A percentile compares a stretch with the other conserved stretches of the same genome.
These are phyloP conservation scores for Conoideocrella luteorostrata DNA, from an alignment of 2,329 filamentous ascomycete genomes.

Conservation along the genomic window DNA sequence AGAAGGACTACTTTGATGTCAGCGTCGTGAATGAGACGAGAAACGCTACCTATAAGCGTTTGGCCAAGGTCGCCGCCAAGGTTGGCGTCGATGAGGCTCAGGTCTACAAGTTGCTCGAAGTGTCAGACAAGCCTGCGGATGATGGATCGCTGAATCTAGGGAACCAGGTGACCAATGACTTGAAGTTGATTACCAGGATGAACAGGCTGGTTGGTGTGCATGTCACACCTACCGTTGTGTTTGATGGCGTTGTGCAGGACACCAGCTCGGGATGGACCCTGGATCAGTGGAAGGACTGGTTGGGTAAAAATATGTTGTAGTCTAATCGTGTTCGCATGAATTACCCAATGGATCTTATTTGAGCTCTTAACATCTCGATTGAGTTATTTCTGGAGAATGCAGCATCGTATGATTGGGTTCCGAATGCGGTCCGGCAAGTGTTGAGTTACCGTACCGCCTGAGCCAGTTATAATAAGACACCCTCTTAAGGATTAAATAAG, in stretches of 20 bases:
- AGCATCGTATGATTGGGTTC: too few species aligned
- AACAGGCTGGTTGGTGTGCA: constrained; percentile 75
- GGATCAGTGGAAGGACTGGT: constrained; percentile 81
- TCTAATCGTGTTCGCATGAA: too few species aligned
- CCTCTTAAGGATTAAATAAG: too few species aligned
- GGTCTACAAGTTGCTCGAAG: constrained; percentile 61
- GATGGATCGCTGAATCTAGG: constrained; percentile 70
- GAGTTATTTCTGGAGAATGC: too few species aligned
- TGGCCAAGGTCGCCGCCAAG: constrained; percentile 65
- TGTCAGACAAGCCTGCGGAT: constrained; percentile 58
- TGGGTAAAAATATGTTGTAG: constrained; percentile 54
- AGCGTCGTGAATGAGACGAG: constrained; percentile 76
- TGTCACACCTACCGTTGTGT: constrained; percentile 84
- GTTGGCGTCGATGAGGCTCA: constrained; percentile 65
- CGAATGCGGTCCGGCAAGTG: too few species aligned
- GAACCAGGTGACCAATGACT: constrained; percentile 75
- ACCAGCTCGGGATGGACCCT: constrained; percentile 73
- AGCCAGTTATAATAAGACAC: too few species aligned
- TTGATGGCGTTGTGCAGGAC: constrained; percentile 77
- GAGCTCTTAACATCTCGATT: too few species aligned
- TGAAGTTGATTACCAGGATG: constrained; percentile 79
- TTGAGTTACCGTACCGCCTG: too few species aligned
- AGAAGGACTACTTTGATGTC: constrained; percentile 78
- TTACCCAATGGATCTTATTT: too few species aligned
- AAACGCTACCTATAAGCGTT: constrained; percentile 74